phyloP scores from a whole-genome alignment of 2,329 filamentous ascomycete genomes.

The Colletotrichum sp. region DNA sequence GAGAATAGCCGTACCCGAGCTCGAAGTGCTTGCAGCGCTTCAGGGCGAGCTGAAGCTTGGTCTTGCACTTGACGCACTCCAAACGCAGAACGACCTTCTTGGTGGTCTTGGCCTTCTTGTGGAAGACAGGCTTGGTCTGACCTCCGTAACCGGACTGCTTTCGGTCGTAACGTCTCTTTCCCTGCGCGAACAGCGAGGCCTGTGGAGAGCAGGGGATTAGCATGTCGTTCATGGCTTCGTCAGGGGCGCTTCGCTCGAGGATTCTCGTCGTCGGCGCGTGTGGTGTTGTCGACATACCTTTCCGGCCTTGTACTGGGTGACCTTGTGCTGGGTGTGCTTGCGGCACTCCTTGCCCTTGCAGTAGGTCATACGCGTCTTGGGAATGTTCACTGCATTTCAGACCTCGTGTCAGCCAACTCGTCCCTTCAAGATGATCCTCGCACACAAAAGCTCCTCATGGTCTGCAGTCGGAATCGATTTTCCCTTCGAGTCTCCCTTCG shows the following conservation, averaged over 20 bases:
- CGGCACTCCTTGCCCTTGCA: slow-evolving; percentile 96
- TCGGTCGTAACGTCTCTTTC: slow-evolving; percentile 99
- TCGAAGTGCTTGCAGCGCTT: slow-evolving; percentile 99
- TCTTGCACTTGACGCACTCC: slow-evolving; percentile 98
- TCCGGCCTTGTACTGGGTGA: slow-evolving; percentile 96
- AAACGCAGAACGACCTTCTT: slow-evolving; percentile 99
- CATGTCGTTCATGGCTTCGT: not conserved
- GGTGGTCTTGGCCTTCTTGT: slow-evolving; percentile 99
- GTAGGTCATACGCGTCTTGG: slow-evolving; percentile 96
- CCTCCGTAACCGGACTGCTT: slow-evolving; percentile 99
- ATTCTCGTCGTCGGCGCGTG: slow-evolving; percentile 19
- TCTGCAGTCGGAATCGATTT: slow-evolving; percentile 7
- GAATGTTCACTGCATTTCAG: slow-evolving; percentile 84
- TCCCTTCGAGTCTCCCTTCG: not conserved
- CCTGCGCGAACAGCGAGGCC: slow-evolving; percentile 95
- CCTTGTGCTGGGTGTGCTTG: slow-evolving; percentile 91
- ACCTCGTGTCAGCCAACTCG: slow-evolving; percentile 32
- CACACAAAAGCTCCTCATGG: not conserved
- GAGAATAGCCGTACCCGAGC: slow-evolving; percentile 74
- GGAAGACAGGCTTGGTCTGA: slow-evolving; percentile 99
- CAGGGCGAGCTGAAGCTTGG: slow-evolving; percentile 95
- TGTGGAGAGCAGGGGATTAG: slow-evolving; percentile 32
- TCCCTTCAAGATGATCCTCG: not conserved
- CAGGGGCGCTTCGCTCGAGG: not conserved
- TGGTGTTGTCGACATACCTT: slow-evolving; percentile 60